Evolutionary conservation across 768 basidiomycete genomes (phyloP), one percentile per base, ranked within the genome.

Genomic region (Tylopilus rubrobrunneus): DNA sequence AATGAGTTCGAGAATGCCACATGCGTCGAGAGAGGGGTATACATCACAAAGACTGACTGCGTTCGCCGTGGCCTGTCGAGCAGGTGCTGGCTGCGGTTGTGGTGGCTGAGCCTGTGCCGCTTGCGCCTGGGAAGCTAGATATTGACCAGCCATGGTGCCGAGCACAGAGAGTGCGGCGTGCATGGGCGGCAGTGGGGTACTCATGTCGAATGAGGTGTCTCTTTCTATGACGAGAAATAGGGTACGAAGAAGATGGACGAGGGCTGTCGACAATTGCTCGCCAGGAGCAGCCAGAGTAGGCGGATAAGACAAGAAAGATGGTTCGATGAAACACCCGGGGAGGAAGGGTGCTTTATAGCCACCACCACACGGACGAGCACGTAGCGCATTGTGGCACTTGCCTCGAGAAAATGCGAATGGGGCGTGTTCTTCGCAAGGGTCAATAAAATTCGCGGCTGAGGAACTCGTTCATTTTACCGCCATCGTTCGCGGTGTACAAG

Each of bases 31-130:
- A 27, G 15, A 23, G 45, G 23, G 12, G 68, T 76, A 51, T 61
- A 85, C 83, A 59, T 83, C 76, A 67, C 83, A 85, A 36, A 81
- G 67, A 45, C 63, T 71, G 14, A 71, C 68, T 44, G 70, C 58
- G 45, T 56, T 64, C 43, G 49, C 56, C 48, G 66, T 59, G 45
- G 64, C 29, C 34, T 64, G 67, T 45, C 45, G 56, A 31, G 61
- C 41, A 33, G 54, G 25, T 7, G 53, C 51, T 40, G 68, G 66
- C 47, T 62, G 71, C 25, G 55, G 43, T 54, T 64, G 59, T 1
- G 56, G 56, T 37, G 66, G 56, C 43, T 68, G 66, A 33, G 61
- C 48, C 37, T 62, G 67, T 15, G 61, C 47, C 23, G 62, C 59
- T 56, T 70, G 69, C 48, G 58, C 51, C 60, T 62, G 68, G 28